Base-by-base conservation (phyloP, 345 rosid genomes). In the Salix purpurea region DNA sequence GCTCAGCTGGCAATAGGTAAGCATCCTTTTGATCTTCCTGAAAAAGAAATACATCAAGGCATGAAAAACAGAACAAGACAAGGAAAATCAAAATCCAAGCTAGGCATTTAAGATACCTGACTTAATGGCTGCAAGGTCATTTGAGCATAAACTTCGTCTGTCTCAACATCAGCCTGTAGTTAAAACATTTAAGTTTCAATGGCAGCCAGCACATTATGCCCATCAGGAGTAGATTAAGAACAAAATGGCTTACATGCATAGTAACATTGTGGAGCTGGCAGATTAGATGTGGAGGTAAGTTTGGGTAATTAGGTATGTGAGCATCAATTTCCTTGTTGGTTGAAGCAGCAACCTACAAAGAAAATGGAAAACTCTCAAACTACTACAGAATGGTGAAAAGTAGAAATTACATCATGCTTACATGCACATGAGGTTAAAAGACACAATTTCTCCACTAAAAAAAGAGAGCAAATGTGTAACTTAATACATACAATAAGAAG, bases 311-410 rank as follows among this genome's bases (percentile, higher is more conserved):
- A 58, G 64, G 64, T 26, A 58, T n/a, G 64, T 58, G 64, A 58
- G 64, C 64, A 58, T 58, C 64, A 58, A n/a, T 26, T 58, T 58
- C 64, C 64, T 58, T 58, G 64, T 58, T 58, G 64, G 64, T 58
- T 23, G 64, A 58, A 58, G 64, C 64, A 58, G 64, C 6, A 58
- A 58, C 64, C 64, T 58, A 58, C 11, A n/a, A 12, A 23, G 64
- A 58, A 58, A 58, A 58, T 58, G 64, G 64, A 23, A 58, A 13
- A 10, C 28, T 9, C 64, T 1, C 10, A n/a, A 58, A 58, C 12
- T 23, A 14, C 64, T 58, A n/a, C 15, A n/a, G 15, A 58, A 9
- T 58, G 64, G 28, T 23, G 64, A 58, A n/a, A 23, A 58, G 11
- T 14, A 58, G 13, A 58, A 23, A 23, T 58, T 11, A 58, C 5